phyloP scores from a whole-genome alignment of 129 eudicot species.

The Helianthus tuberosus region DNA sequence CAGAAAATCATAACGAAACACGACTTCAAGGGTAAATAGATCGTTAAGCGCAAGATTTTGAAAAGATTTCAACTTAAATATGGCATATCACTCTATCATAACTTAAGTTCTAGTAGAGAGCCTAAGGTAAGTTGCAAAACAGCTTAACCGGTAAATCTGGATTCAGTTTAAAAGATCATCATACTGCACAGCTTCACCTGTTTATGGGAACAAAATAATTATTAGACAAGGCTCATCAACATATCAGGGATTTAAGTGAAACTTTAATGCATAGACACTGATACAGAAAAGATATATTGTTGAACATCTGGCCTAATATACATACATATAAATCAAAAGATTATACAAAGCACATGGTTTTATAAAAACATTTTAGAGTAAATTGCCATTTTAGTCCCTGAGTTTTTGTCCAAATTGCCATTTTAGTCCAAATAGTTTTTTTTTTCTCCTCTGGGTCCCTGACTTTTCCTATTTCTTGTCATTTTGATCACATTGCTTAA shows the following conservation, averaged over 20 bases:
- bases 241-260: background rate
- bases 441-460: no score
- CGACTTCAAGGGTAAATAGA: background rate
- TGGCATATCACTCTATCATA: background rate
- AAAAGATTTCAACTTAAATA: conserved; percentile 2
- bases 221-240: background rate
- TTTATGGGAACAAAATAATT: background rate
- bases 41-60: background rate
- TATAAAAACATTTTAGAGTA: background rate
- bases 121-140: background rate
- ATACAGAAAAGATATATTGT: background rate
- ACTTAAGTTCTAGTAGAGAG: background rate
- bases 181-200: conserved; percentile 41
- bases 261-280: background rate
- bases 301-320: no score
- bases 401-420: no score
- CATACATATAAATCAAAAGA: no score
- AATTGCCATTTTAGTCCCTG: no score
- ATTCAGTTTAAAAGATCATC: conserved; percentile 5
- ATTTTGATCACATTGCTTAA: no score
- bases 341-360: background rate
- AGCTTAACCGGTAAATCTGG: background rate
- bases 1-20: no score
- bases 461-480: no score
- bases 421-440: no score